A percentile compares a stretch with the other conserved stretches of the same genome.
Conservation (phyloP, 2,329 filamentous ascomycete genomes). For the Epichloe sylvatica region DNA sequence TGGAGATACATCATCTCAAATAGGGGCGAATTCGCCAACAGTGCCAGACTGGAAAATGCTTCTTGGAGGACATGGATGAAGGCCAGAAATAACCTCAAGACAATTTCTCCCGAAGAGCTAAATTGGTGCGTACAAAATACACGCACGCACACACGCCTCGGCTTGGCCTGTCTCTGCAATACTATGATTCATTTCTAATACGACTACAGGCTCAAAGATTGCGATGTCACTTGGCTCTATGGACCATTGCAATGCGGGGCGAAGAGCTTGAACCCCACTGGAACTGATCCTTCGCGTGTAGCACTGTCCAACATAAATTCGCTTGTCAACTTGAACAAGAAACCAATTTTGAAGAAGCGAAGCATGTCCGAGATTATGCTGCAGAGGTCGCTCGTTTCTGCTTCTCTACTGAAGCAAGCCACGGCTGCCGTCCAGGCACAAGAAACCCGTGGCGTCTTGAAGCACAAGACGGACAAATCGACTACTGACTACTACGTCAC, state of each 20-base stretch:
- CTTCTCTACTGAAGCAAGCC: conserved; percentile 79
- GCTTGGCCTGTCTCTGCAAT: neutral
- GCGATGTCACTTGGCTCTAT: conserved; percentile 95
- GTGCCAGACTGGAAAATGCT: conserved; percentile 78
- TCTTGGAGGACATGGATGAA: conserved; percentile 98
- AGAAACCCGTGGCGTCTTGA: conserved; percentile 40
- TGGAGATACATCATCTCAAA: conserved; percentile 87
- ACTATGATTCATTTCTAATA: conserved; percentile 14
- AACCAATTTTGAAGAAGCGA: conserved; percentile 90
- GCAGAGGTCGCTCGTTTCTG: conserved; percentile 73
- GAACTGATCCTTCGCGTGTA: conserved; percentile 27
- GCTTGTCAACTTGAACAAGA: conserved; percentile 53
- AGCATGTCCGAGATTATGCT: conserved; percentile 94
- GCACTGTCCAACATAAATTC: conserved; percentile 43
- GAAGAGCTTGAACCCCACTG: conserved; percentile 36
- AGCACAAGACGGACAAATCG: conserved; percentile 46
- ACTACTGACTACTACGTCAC: conserved; percentile 58
- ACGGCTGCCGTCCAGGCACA: conserved; percentile 77
- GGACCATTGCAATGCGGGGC: conserved; percentile 71
- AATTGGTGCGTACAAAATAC: conserved; percentile 58
- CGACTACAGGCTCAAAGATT: conserved; percentile 74
- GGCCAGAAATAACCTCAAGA: conserved; percentile 71
- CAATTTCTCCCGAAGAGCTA: conserved; percentile 77
- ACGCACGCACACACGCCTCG: neutral
- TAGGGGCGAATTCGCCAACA: conserved; percentile 64